These are phyloP conservation scores for Uncinocarpus reesii DNA, from an alignment of 2,329 filamentous ascomycete species.

Conservation along the genomic window DNA sequence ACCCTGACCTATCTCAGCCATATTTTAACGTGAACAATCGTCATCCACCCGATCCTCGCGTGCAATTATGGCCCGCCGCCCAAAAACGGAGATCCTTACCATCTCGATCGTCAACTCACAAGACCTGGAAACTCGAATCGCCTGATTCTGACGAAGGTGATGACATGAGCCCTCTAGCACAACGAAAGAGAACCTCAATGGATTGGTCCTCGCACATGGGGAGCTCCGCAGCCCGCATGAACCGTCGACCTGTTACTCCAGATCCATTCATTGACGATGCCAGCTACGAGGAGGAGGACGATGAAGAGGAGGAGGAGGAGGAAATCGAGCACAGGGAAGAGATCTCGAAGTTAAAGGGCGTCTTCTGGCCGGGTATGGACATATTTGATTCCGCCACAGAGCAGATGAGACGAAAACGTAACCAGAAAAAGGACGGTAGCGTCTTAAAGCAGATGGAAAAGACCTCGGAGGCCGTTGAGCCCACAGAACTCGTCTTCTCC, in stretches of 20 bases:
- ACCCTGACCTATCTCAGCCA: constrained; percentile 16
- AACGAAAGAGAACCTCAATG: constrained; percentile 1
- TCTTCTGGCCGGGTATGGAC: constrained; percentile 43
- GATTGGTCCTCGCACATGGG: constrained; percentile 3
- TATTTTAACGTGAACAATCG: constrained; percentile 8
- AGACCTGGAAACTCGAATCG: constrained; percentile 13
- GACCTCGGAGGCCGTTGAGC: constrained; percentile 37
- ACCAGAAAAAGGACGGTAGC: constrained; percentile 42
- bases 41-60: constrained; percentile 4
- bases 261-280: constrained; percentile 19
- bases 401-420: constrained; percentile 41
- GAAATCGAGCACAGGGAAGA: constrained; percentile 28
- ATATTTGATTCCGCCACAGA: constrained; percentile 43
- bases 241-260: constrained; percentile 11
- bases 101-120: constrained; percentile 1
- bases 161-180: constrained; percentile 15
- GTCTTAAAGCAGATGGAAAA: constrained; percentile 39
- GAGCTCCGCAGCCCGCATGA: background rate
- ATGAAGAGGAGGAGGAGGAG: constrained; percentile 22
- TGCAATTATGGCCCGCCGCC: constrained; percentile 11
- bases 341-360: constrained; percentile 37
- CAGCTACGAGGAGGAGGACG: constrained; percentile 19
- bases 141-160: constrained; percentile 14
- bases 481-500: constrained; percentile 40
- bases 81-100: constrained; percentile 3